These are phyloP conservation scores for Hypseocharis bilobata DNA, from an alignment of 441 rosid species.

Conservation along the genomic window DNA sequence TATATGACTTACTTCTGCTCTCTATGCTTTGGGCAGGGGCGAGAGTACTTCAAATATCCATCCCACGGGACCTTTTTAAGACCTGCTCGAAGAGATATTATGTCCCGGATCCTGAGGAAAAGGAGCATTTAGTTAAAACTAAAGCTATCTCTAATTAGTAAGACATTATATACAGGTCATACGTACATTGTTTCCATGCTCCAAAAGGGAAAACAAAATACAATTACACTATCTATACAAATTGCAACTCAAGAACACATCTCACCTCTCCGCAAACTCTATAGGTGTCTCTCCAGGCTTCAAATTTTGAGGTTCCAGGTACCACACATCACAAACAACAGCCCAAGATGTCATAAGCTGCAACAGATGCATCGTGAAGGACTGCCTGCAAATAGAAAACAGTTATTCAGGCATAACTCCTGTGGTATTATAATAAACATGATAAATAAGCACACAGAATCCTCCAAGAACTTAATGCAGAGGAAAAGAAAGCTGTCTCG, in stretches of 20 bases:
- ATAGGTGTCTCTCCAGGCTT: conserved; percentile 78
- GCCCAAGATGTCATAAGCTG: conserved; percentile 99
- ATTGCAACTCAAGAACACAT: conserved; percentile 7
- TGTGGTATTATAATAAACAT: too few species aligned
- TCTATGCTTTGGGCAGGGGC: conserved; percentile 92
- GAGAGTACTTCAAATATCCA: conserved; percentile 84
- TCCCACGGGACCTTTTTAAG: conserved; percentile 98
- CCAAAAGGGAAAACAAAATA: too few species aligned
- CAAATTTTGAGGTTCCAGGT: conserved; percentile 75
- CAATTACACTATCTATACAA: too few species aligned
- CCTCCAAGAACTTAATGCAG: too few species aligned
- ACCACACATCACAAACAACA: conserved; percentile 96
- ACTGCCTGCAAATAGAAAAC: conserved; percentile 52
- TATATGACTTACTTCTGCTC: conserved; percentile 72
- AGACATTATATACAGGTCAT: background rate
- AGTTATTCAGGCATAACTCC: conserved; percentile 1
- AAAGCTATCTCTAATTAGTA: background rate
- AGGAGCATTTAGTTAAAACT: background rate
- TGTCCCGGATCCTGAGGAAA: conserved; percentile 66
- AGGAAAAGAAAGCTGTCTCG: too few species aligned
- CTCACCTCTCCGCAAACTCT: conserved; percentile 86
- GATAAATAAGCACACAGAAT: too few species aligned
- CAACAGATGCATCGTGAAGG: conserved; percentile 85
- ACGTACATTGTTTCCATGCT: background rate
- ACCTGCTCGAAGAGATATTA: conserved; percentile 83